Evolutionary conservation across 2,329 filamentous ascomycete species (phyloP), one percentile per base, ranked within the genome.

Genomic region (Pseudopyricularia cyperi): DNA sequence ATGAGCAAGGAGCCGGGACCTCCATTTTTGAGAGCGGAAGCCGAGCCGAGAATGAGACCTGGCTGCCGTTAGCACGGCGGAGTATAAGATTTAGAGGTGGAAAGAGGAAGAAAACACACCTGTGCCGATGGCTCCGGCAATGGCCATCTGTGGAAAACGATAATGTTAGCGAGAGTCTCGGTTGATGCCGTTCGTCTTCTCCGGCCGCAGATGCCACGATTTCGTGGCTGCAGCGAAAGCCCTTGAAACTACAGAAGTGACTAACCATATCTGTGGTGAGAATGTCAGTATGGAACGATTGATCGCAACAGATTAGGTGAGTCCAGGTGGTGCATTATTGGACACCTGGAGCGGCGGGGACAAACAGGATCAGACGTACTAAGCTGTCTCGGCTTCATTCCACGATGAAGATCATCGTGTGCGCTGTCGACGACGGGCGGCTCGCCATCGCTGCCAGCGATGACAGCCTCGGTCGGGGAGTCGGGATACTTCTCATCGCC

Each of bases 31-130:
- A 80, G 64, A 2, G 71, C 68, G 19, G 68, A 70, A 3, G 75
- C 73, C 0, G 75, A 73, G 15, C 76, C 75, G 33, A 79, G 68
- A 54, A 79, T 74, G 30, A 79, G 61, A 47, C 66, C 66, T 33
- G 60, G 7, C 2, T 8, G 7, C 12, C 5, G 24, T 33, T 19
- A 32, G 46, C 11, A 33, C 12, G 26, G 17, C 2, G 8, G 30
- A 48, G 26, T 9, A 11, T 1, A 32, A 8, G 7, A 48, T 32
- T 5, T 7, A 17, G 28, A 19, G 46, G 7, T 2, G n/a, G 15
- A 33, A 19, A 7, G 7, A 15, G 26, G 15, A 32, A 3, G 15
- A 32, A 3, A 19, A 11, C 39, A 52, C 52, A 55, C 58, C 59
- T 14, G 62, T 64, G 24, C 67, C 67, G 52, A 69, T 64, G 1